Conservation (phyloP, 2,329 filamentous ascomycete genomes). For the Beauveria bassiana region DNA sequence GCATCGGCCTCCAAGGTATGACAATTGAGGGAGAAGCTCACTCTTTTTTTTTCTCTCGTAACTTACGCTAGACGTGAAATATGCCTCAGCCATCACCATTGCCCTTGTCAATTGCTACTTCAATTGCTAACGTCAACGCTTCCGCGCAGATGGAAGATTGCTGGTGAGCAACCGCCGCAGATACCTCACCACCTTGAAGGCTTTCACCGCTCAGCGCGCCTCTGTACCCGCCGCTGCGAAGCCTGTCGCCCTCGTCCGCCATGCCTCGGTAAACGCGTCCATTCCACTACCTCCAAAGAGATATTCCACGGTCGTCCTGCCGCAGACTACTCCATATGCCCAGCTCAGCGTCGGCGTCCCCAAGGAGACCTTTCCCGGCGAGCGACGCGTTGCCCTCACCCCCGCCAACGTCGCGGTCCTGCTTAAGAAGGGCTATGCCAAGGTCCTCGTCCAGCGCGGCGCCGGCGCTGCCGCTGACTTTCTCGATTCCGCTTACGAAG, state of each 20-base stretch:
- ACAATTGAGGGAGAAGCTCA: neutral
- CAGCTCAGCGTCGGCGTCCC: slow-evolving; percentile 72
- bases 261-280: slow-evolving; percentile 27
- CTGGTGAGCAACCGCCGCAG: slow-evolving; percentile 21
- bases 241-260: slow-evolving; percentile 31
- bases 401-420: slow-evolving; percentile 76
- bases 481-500: slow-evolving; percentile 66
- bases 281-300: slow-evolving; percentile 17
- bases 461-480: slow-evolving; percentile 75
- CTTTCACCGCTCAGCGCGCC: slow-evolving; percentile 18
- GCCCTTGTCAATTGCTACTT: neutral
- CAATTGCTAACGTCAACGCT: slow-evolving; percentile 1
- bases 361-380: slow-evolving; percentile 67
- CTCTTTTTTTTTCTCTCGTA: too few relatives aligned
- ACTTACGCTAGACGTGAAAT: neutral
- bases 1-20: slow-evolving; percentile 20
- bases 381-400: slow-evolving; percentile 77
- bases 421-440: slow-evolving; percentile 76
- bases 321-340: slow-evolving; percentile 55
- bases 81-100: neutral
- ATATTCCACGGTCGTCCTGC: slow-evolving; percentile 32
- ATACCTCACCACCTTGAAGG: slow-evolving; percentile 31
- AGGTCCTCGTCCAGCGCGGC: slow-evolving; percentile 70
- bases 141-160: slow-evolving; percentile 14
- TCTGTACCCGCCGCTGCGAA: slow-evolving; percentile 21